Evolutionary conservation across 306 rosid species (phyloP).

Genomic region (Quercus dentata): DNA sequence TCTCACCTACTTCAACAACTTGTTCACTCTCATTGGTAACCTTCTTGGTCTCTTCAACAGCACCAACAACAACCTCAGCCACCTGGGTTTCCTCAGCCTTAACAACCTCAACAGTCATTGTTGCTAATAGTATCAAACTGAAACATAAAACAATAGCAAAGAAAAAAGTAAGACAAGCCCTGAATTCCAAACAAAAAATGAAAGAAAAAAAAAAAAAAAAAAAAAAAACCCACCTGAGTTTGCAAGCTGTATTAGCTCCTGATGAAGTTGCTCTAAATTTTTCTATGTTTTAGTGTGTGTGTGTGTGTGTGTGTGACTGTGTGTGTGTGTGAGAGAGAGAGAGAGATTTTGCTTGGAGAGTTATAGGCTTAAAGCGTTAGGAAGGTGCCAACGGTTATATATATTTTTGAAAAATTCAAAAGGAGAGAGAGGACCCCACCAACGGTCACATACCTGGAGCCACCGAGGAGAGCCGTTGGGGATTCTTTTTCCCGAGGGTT

Average conservation of each 20-base stretch:
- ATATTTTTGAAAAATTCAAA: conserved; percentile 1
- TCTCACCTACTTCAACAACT: neutral
- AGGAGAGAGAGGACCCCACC: conserved; percentile 13
- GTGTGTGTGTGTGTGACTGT: too few species aligned
- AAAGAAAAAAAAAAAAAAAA: neutral
- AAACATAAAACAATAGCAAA: neutral
- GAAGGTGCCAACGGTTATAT: conserved; percentile 23
- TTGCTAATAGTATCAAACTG: neutral
- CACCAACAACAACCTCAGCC: conserved; percentile 25
- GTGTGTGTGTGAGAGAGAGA: neutral
- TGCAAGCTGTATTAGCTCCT: neutral
- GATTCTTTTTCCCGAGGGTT: conserved; percentile 12
- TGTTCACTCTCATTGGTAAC: conserved; percentile 1
- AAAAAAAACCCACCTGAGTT: neutral
- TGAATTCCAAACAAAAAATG: neutral
- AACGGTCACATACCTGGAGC: conserved; percentile 46
- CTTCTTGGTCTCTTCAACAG: conserved; percentile 14
- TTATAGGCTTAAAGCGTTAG: too few species aligned
- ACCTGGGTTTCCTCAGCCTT: conserved; percentile 31
- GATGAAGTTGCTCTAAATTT: neutral
- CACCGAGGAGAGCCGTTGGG: conserved; percentile 50
- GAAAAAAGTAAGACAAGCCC: neutral
- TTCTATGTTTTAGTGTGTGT: neutral
- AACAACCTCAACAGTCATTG: conserved; percentile 44
- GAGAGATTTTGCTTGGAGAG: too few species aligned